Percentiles rank a stretch among this genome's conserved stretches.
Evolutionary conservation across 371 early-diverging fungal species (phyloP).

Genomic region (Zychaea mexicana): DNA sequence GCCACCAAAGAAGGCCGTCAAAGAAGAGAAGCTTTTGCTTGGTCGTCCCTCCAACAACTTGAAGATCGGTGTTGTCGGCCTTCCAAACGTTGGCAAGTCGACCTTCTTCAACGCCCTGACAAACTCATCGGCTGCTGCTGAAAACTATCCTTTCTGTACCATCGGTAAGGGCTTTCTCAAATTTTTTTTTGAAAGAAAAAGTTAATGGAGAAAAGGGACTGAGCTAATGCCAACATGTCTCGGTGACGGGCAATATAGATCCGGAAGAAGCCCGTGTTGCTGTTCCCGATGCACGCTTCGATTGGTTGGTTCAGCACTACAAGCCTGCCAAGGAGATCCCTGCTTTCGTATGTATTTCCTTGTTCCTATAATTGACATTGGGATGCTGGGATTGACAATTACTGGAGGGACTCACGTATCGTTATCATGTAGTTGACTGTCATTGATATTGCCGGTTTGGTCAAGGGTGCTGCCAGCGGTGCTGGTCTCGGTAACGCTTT

Average conservation of each 20-base stretch:
- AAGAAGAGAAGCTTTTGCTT: constrained; percentile 85
- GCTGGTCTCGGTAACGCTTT: constrained; percentile 98
- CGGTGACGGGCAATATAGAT: no score
- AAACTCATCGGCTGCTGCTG: constrained; percentile 84
- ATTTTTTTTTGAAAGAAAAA: no score
- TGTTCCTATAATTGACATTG: no score
- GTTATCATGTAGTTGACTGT: constrained; percentile 84
- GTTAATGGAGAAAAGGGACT: no score
- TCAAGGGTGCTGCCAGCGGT: constrained; percentile 93
- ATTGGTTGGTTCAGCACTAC: constrained; percentile 81
- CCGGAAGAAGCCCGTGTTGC: constrained; percentile 94
- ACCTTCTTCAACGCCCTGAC: constrained; percentile 98
- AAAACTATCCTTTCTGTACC: constrained; percentile 88
- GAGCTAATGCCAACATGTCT: no score
- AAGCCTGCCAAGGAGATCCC: constrained; percentile 71
- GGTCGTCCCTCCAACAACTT: constrained; percentile 96
- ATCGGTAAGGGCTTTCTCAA: constrained; percentile 53
- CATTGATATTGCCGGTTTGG: constrained; percentile 99
- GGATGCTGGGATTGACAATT: no score
- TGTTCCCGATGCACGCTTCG: constrained; percentile 94
- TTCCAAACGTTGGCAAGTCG: constrained; percentile 99
- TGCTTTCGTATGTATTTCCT: constrained; percentile 54
- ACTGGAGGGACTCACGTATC: no score
- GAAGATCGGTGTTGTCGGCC: constrained; percentile 97
- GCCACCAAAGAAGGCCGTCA: constrained; percentile 82